A percentile compares a stretch with the other conserved stretches of the same genome.
Evolutionary conservation across 257 asterid genomes (phyloP).

Genomic region (Petrea volubilis): DNA sequence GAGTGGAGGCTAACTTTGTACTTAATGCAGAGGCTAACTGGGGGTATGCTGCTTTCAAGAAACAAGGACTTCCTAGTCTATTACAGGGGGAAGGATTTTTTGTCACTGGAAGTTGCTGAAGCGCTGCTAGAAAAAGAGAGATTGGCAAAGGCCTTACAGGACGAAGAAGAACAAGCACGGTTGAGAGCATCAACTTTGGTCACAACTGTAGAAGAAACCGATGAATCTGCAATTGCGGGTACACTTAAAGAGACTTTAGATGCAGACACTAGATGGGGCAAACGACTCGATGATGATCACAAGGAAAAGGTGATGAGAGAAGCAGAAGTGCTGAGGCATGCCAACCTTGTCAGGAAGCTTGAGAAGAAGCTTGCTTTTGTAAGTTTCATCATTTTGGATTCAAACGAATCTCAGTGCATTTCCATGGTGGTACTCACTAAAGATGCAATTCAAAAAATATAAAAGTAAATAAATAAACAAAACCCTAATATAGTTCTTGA

Average conservation of each 20-base stretch:
- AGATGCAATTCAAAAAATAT: too few species aligned
- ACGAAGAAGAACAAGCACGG: slow-evolving; percentile 93
- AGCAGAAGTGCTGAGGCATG: slow-evolving; percentile 74
- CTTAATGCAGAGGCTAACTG: slow-evolving; percentile 81
- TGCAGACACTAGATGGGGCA: slow-evolving; percentile 86
- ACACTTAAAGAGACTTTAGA: slow-evolving; percentile 89
- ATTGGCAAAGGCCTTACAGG: slow-evolving; percentile 74
- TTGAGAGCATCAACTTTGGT: slow-evolving; percentile 55
- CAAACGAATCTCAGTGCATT: neutral
- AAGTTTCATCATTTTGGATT: slow-evolving; percentile 36
- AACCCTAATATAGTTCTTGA: too few species aligned
- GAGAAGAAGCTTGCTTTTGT: slow-evolving; percentile 77
- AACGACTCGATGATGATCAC: slow-evolving; percentile 52
- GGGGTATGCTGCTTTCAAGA: slow-evolving; percentile 79
- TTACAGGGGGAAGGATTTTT: slow-evolving; percentile 88
- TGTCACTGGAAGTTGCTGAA: slow-evolving; percentile 84
- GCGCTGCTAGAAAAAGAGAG: slow-evolving; percentile 88
- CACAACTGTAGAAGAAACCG: slow-evolving; percentile 29
- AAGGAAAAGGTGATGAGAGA: slow-evolving; percentile 77
- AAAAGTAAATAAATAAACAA: too few species aligned
- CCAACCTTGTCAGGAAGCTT: slow-evolving; percentile 77
- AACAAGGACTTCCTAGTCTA: slow-evolving; percentile 94
- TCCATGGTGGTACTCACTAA: slow-evolving; percentile 11
- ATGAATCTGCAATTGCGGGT: slow-evolving; percentile 64
- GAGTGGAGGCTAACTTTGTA: slow-evolving; percentile 1